Percentiles rank a stretch among this genome's conserved stretches.
phyloP scores from a whole-genome alignment of 2,329 filamentous ascomycete genomes.

The Aspergillus calidoustus region DNA sequence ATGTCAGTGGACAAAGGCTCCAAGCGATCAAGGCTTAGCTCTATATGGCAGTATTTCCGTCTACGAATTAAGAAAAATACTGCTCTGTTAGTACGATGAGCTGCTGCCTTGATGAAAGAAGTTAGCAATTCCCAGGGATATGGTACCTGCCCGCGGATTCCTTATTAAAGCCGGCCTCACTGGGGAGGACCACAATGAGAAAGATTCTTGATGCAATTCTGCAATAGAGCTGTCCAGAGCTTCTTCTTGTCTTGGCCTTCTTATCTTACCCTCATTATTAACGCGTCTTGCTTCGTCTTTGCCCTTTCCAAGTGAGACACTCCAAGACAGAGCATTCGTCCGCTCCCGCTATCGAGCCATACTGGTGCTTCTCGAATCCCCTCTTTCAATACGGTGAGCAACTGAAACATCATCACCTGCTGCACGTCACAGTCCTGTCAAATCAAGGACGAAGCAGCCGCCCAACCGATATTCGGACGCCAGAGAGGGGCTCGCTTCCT shows the following conservation, averaged over 20 bases:
- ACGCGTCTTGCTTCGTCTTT: neutral
- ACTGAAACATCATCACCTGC: constrained; percentile 16
- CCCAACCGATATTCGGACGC: constrained; percentile 3
- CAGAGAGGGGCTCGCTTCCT: neutral
- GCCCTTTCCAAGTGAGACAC: constrained; percentile 10
- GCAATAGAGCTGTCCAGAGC: neutral
- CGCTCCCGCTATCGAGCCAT: constrained; percentile 2
- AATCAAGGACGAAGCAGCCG: constrained; percentile 6
- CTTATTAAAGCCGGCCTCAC: constrained; percentile 15
- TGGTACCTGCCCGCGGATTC: neutral
- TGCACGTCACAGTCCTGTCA: constrained; percentile 2
- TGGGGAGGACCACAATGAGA: constrained; percentile 9
- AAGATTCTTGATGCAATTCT: neutral
- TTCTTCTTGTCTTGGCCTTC: neutral
- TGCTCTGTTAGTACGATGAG: constrained; percentile 10
- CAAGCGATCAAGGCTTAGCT: constrained; percentile 18
- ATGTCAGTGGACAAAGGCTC: constrained; percentile 11
- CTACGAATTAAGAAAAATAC: constrained; percentile 15
- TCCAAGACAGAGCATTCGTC: constrained; percentile 5
- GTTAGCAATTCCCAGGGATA: constrained; percentile 14
- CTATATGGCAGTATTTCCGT: constrained; percentile 14
- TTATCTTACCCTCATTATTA: neutral
- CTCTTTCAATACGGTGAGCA: constrained; percentile 7
- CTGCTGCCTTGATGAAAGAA: constrained; percentile 17
- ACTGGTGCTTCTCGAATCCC: constrained; percentile 19